A percentile compares a stretch with the other conserved stretches of the same genome.
These are phyloP conservation scores for Aureobasidium sp. DNA, from an alignment of 2,329 filamentous ascomycete species.

Conservation along the genomic window DNA sequence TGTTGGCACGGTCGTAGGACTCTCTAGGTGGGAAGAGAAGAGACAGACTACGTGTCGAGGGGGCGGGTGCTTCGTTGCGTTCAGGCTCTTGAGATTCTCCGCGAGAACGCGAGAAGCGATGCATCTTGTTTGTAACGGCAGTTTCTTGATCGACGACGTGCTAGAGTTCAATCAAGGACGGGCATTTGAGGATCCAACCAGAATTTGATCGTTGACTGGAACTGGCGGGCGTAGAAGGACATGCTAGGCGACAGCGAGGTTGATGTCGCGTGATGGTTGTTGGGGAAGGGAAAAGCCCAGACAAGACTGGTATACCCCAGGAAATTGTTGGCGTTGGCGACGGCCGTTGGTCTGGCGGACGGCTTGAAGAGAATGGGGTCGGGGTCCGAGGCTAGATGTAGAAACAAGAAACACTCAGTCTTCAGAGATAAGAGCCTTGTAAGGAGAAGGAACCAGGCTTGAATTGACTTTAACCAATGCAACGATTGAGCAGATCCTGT, in stretches of 20 bases:
- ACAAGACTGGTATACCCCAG: conserved; percentile 9
- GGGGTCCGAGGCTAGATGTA: not conserved
- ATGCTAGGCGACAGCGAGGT: conserved; percentile 5
- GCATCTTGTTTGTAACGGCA: not conserved
- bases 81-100: conserved; percentile 5
- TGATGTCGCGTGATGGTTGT: conserved; percentile 10
- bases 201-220: not conserved
- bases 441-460: not conserved
- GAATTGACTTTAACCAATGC: conserved; percentile 8
- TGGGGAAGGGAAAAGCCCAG: conserved; percentile 4
- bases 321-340: not conserved
- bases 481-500: not conserved
- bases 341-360: not conserved
- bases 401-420: not conserved
- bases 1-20: conserved; percentile 1
- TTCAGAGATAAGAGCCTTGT: not conserved
- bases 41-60: conserved; percentile 6
- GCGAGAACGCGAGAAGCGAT: conserved; percentile 1
- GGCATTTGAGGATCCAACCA: not conserved
- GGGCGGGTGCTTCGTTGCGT: not conserved
- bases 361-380: not conserved
- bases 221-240: not conserved
- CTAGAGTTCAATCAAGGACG: not conserved
- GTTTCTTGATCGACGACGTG: not conserved
- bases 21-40: conserved; percentile 6